Percentiles rank a stretch among this genome's conserved stretches.
Conservation (phyloP, 495 filamentous ascomycete genomes). For the Annulohypoxylon bovei region DNA sequence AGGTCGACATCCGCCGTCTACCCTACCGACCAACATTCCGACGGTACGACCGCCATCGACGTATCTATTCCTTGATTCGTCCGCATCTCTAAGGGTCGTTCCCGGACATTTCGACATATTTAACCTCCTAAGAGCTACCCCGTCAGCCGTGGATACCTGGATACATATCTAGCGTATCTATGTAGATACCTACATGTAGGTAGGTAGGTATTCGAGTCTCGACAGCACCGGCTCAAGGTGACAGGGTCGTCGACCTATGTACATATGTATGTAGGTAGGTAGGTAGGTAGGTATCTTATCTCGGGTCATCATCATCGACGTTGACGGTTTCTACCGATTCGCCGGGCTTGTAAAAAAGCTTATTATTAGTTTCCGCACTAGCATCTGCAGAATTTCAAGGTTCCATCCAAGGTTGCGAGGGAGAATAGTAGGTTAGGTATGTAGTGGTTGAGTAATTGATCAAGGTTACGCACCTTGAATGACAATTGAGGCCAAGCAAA, state of each 20-base stretch:
- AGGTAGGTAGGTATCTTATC: not conserved
- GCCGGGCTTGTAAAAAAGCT: constrained; percentile 7
- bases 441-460: too few species aligned
- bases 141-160: not conserved
- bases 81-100: not conserved
- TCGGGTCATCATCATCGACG: constrained; percentile 5
- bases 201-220: not conserved
- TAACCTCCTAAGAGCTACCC: not conserved
- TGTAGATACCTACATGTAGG: not conserved
- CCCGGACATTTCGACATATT: constrained; percentile 23
- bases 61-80: constrained; percentile 2
- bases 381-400: not conserved
- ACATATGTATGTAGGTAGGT: not conserved
- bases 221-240: not conserved
- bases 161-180: too few species aligned
- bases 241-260: not conserved
- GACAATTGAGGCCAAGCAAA: not conserved
- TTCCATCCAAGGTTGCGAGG: not conserved
- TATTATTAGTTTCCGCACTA: constrained; percentile 4
- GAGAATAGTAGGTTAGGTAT: too few species aligned
- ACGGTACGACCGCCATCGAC: not conserved
- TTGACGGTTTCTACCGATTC: constrained; percentile 6
- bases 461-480: not conserved
- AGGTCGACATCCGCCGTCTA: not conserved
- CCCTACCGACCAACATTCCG: constrained; percentile 8